Percentiles rank a stretch among this genome's conserved stretches.
phyloP scores from a whole-genome alignment of 257 asterid genomes.

The Fraxinus americana region DNA sequence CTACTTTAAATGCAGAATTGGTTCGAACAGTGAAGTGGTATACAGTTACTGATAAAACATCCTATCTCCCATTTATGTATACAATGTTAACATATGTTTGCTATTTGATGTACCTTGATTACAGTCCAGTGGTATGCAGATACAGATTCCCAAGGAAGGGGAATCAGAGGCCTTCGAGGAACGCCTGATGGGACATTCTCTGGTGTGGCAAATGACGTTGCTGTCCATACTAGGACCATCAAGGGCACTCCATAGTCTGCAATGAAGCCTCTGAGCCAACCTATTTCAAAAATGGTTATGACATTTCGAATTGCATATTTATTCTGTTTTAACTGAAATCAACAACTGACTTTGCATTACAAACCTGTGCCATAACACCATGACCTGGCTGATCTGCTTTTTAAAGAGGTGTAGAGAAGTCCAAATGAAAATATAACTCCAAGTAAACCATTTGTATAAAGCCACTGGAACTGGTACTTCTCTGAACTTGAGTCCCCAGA shows the following conservation, averaged over 20 bases:
- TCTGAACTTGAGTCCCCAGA: constrained; percentile 38
- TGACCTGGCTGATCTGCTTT: constrained; percentile 51
- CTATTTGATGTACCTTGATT: constrained; percentile 36
- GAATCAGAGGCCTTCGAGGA: constrained; percentile 46
- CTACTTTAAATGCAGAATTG: neutral
- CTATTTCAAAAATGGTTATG: constrained; percentile 22
- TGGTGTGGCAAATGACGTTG: constrained; percentile 39
- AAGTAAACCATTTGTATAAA: constrained; percentile 53
- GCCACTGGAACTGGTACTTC: constrained; percentile 48
- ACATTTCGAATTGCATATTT: too few species aligned
- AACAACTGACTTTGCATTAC: neutral
- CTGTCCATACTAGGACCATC: constrained; percentile 54
- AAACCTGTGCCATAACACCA: constrained; percentile 57
- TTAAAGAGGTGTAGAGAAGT: constrained; percentile 41
- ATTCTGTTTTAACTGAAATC: too few species aligned
- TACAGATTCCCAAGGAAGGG: constrained; percentile 49
- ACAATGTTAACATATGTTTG: too few species aligned
- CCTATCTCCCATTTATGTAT: too few species aligned
- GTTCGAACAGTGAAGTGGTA: too few species aligned
- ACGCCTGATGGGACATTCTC: constrained; percentile 41
- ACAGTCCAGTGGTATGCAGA: constrained; percentile 58
- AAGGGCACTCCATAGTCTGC: constrained; percentile 67
- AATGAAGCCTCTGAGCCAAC: constrained; percentile 44
- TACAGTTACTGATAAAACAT: too few species aligned
- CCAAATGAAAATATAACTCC: constrained; percentile 51